Evolutionary conservation across 345 rosid genomes (phyloP).

Genomic region (Hibiscus syriacus): DNA sequence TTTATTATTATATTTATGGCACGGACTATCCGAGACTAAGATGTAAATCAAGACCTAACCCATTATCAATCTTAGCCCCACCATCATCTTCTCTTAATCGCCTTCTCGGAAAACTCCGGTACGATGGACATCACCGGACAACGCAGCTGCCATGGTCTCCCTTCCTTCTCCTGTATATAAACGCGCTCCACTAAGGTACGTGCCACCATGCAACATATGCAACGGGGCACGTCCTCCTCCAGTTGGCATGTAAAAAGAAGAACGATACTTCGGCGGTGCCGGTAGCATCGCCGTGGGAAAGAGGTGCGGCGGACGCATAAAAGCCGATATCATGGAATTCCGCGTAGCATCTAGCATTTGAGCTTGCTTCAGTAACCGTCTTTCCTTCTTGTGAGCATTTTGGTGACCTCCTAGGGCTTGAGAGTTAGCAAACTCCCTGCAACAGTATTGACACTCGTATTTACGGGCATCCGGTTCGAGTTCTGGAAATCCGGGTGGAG

Average conservation of each 20-base stretch:
- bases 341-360: slow-evolving; percentile 48
- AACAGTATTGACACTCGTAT: slow-evolving; percentile 92
- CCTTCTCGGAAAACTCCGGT: slow-evolving; percentile 17
- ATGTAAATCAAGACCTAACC: slow-evolving; percentile 66
- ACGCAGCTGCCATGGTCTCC: slow-evolving; percentile 17
- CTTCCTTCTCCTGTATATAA: slow-evolving; percentile 10
- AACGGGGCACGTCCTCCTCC: slow-evolving; percentile 23
- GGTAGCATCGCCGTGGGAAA: slow-evolving; percentile 32
- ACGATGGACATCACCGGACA: slow-evolving; percentile 12
- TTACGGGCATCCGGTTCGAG: slow-evolving; percentile 37
- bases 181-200: slow-evolving; percentile 22
- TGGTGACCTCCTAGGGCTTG: slow-evolving; percentile 98
- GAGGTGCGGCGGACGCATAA: slow-evolving; percentile 44
- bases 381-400: slow-evolving; percentile 96
- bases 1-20: slow-evolving; percentile 24
- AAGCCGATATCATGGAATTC: slow-evolving; percentile 52
- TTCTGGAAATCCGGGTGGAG: slow-evolving; percentile 18
- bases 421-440: slow-evolving; percentile 83
- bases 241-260: slow-evolving; percentile 32
- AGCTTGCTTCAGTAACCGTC: slow-evolving; percentile 72
- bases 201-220: slow-evolving; percentile 29
- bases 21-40: slow-evolving; percentile 68
- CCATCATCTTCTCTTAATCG: slow-evolving; percentile 32
- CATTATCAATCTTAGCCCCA: slow-evolving; percentile 37
- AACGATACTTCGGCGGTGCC: neutral